These are phyloP conservation scores for Ceratocystiopsis sp. DNA, from an alignment of 2,329 filamentous ascomycete genomes.

Conservation along the genomic window DNA sequence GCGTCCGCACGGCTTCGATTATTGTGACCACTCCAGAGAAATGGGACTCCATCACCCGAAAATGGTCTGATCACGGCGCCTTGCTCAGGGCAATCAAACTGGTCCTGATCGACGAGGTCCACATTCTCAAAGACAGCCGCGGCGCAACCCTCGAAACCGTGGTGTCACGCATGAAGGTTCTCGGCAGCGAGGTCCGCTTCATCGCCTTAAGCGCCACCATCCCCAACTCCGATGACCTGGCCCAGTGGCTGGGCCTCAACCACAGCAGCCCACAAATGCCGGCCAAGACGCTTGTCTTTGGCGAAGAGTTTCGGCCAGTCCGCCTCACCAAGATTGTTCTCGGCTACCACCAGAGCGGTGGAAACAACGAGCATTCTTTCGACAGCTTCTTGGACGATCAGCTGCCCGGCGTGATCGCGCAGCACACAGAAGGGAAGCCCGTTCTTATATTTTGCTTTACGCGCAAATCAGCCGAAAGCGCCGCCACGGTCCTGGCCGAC, in stretches of 20 bases:
- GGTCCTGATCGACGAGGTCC: slow-evolving; percentile 76
- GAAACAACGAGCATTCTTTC: slow-evolving; percentile 68
- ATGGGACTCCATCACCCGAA: slow-evolving; percentile 78
- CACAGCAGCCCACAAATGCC: slow-evolving; percentile 40
- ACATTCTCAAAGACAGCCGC: slow-evolving; percentile 64
- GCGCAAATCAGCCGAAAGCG: slow-evolving; percentile 49
- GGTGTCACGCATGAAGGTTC: slow-evolving; percentile 74
- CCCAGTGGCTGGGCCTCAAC: slow-evolving; percentile 58
- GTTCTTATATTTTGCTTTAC: slow-evolving; percentile 76
- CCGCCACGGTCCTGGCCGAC: slow-evolving; percentile 49
- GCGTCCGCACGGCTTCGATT: slow-evolving; percentile 58
- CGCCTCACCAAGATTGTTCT: slow-evolving; percentile 60
- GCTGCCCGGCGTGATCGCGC: slow-evolving; percentile 47
- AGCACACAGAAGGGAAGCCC: slow-evolving; percentile 53
- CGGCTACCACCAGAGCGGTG: slow-evolving; percentile 38
- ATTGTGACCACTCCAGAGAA: slow-evolving; percentile 84
- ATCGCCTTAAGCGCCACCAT: slow-evolving; percentile 71
- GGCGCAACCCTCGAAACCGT: slow-evolving; percentile 71
- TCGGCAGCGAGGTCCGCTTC: slow-evolving; percentile 59
- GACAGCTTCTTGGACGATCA: slow-evolving; percentile 51
- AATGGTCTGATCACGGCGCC: slow-evolving; percentile 66
- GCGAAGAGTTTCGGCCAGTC: slow-evolving; percentile 66
- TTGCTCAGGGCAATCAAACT: slow-evolving; percentile 61
- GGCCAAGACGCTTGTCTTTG: slow-evolving; percentile 52
- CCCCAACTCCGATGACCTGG: slow-evolving; percentile 67